A percentile compares a stretch with the other conserved stretches of the same genome.
phyloP scores from a whole-genome alignment of 345 rosid genomes.

The Euphorbia pulcherrima region DNA sequence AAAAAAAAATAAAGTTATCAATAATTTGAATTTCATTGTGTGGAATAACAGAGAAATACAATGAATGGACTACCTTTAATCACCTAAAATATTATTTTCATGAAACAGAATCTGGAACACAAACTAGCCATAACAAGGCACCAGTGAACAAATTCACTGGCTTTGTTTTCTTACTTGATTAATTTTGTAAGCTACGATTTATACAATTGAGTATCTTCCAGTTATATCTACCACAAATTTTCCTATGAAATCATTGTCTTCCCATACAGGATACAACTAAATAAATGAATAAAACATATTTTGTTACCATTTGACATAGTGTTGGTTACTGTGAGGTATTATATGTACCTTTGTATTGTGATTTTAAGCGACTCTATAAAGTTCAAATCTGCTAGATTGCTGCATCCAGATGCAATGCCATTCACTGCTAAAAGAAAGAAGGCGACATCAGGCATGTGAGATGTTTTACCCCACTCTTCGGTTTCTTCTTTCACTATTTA shows the following conservation, averaged over 20 bases:
- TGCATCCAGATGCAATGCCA: background rate
- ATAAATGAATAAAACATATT: background rate
- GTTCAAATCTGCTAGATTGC: background rate
- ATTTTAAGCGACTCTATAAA: background rate
- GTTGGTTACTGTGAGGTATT: background rate
- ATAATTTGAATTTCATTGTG: background rate
- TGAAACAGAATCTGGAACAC: too few species aligned
- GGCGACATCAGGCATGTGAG: constrained; percentile 10
- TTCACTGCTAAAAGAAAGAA: constrained; percentile 13
- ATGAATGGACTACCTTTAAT: background rate
- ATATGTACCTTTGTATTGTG: constrained; percentile 13
- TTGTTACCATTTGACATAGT: background rate
- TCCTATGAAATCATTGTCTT: background rate
- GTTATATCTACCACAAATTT: constrained; percentile 1
- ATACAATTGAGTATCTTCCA: background rate
- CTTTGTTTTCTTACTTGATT: background rate
- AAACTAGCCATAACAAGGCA: background rate
- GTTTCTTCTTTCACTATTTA: background rate
- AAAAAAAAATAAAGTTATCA: background rate
- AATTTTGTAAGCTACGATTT: background rate
- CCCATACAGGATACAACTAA: background rate
- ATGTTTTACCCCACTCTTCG: background rate
- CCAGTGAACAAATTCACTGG: background rate
- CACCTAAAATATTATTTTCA: background rate
- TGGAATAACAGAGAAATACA: background rate